Evolutionary conservation across 805 yeast genomes (phyloP).

Genomic region (Candida hungchunana): DNA sequence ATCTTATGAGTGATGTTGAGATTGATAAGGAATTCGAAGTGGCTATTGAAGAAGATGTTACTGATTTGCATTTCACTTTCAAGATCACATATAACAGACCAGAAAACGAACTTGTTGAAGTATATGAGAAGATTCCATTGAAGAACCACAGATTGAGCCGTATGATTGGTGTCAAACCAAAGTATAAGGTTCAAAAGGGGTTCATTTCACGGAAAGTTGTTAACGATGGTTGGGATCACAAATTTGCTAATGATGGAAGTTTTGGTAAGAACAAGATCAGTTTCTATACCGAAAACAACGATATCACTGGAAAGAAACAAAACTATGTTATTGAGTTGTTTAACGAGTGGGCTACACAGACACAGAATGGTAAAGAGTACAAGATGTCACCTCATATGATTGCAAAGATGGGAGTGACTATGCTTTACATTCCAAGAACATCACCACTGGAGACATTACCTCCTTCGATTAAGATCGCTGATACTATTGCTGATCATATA

Average conservation of each 20-base stretch:
- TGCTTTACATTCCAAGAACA: conserved; percentile 65
- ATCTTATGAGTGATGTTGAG: conserved; percentile 28
- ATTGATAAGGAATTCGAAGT: conserved; percentile 78
- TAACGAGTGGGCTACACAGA: conserved; percentile 72
- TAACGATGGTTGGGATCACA: conserved; percentile 54
- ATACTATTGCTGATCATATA: conserved; percentile 36
- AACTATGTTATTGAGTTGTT: conserved; percentile 56
- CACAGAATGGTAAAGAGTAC: conserved; percentile 28
- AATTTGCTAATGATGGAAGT: conserved; percentile 83
- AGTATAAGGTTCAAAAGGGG: conserved; percentile 35
- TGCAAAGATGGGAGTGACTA: conserved; percentile 62
- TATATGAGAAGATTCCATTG: conserved; percentile 51
- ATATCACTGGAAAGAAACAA: conserved; percentile 48
- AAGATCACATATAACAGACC: conserved; percentile 54
- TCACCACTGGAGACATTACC: conserved; percentile 63
- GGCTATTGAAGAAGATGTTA: conserved; percentile 48
- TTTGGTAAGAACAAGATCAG: conserved; percentile 75
- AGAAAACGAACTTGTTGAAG: conserved; percentile 50
- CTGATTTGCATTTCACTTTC: conserved; percentile 68
- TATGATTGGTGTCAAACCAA: conserved; percentile 37
- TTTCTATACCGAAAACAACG: conserved; percentile 53
- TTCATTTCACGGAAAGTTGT: conserved; percentile 46
- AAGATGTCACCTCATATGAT: conserved; percentile 50
- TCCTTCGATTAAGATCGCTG: conserved; percentile 57
- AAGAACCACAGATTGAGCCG: conserved; percentile 43